Percentiles rank a stretch among this genome's conserved stretches.
These are phyloP conservation scores for Monilinia fructigena DNA, from an alignment of 2,329 filamentous ascomycete species.

Conservation along the genomic window DNA sequence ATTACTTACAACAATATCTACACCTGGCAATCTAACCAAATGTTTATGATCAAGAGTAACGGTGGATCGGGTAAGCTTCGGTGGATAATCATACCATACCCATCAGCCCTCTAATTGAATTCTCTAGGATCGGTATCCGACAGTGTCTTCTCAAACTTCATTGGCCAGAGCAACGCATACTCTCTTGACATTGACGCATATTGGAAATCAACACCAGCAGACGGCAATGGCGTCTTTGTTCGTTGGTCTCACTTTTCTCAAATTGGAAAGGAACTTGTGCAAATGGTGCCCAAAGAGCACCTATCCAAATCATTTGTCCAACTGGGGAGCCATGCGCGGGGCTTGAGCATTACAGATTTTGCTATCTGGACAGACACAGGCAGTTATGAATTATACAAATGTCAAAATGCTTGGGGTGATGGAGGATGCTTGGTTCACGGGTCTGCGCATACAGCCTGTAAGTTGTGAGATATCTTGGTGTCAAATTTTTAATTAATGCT, in stretches of 20 bases:
- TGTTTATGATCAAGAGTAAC: slow-evolving; percentile 63
- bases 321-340: slow-evolving; percentile 32
- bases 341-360: slow-evolving; percentile 41
- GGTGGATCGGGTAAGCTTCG: slow-evolving; percentile 45
- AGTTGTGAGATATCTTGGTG: not conserved
- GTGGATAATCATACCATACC: too few species aligned
- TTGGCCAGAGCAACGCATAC: slow-evolving; percentile 59
- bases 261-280: slow-evolving; percentile 54
- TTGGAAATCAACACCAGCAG: slow-evolving; percentile 48
- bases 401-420: slow-evolving; percentile 23
- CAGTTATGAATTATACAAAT: slow-evolving; percentile 21
- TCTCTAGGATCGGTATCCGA: slow-evolving; percentile 49
- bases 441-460: slow-evolving; percentile 19
- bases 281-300: slow-evolving; percentile 37
- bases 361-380: slow-evolving; percentile 40
- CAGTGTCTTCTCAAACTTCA: slow-evolving; percentile 56
- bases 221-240: slow-evolving; percentile 54
- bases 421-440: slow-evolving; percentile 20
- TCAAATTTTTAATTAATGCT: not conserved
- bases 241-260: slow-evolving; percentile 50
- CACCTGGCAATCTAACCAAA: slow-evolving; percentile 49
- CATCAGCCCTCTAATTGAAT: slow-evolving; percentile 24
- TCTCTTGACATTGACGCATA: slow-evolving; percentile 55
- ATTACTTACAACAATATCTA: slow-evolving; percentile 54
- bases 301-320: slow-evolving; percentile 41